Evolutionary conservation across 192 early-diverging fungal species (phyloP).

Genomic region (Chytriomyces sp.): DNA sequence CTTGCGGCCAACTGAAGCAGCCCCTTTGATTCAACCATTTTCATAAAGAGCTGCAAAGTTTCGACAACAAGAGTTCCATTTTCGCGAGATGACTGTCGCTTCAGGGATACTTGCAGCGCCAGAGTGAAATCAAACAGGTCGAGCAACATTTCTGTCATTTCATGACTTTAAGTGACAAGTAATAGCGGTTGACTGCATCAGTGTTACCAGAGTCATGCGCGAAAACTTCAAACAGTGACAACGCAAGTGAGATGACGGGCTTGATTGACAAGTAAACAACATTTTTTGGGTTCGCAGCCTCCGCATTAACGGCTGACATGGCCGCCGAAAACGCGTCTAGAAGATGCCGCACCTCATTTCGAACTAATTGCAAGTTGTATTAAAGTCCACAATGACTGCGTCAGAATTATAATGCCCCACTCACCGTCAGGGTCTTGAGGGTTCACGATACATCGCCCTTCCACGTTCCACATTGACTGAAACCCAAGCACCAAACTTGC

Average conservation of each 20-base stretch:
- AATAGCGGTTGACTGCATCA: background rate
- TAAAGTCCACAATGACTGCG: background rate
- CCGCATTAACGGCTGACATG: slow-evolving; percentile 14
- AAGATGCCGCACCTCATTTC: slow-evolving; percentile 3
- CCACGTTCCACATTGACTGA: slow-evolving; percentile 8
- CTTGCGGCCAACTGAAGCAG: slow-evolving; percentile 3
- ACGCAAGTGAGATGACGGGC: background rate
- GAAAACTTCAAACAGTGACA: slow-evolving; percentile 26
- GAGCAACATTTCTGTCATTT: slow-evolving; percentile 31
- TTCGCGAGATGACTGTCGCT: slow-evolving; percentile 27
- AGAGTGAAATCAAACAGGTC: slow-evolving; percentile 35
- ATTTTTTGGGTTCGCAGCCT: slow-evolving; percentile 25
- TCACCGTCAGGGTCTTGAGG: background rate
- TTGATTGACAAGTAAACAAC: slow-evolving; percentile 15
- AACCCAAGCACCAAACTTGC: background rate
- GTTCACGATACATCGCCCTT: background rate
- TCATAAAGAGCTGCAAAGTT: slow-evolving; percentile 33
- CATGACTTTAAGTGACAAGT: background rate
- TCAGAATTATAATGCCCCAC: background rate
- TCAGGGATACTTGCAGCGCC: slow-evolving; percentile 22
- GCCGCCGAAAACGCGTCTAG: background rate
- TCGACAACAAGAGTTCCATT: slow-evolving; percentile 26
- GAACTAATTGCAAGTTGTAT: background rate
- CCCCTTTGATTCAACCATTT: slow-evolving; percentile 17
- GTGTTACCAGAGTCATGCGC: slow-evolving; percentile 22